Base-by-base conservation (phyloP, 2,329 filamentous ascomycete species). In the Dactylella cylindrospora region DNA sequence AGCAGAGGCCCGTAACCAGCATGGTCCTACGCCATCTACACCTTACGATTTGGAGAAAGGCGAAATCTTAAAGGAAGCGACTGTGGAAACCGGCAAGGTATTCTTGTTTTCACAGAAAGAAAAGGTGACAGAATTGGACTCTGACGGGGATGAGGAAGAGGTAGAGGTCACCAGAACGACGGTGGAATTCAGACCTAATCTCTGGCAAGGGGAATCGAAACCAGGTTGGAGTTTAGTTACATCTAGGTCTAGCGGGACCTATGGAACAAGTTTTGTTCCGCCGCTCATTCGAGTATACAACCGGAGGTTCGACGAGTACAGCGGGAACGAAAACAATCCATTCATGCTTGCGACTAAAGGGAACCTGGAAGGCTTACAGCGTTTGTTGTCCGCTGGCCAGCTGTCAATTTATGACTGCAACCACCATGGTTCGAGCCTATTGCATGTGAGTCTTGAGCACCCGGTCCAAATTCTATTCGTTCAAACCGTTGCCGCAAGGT, bases 401-500 rank as follows among this genome's bases (percentile, higher is more conserved):
- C 22, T 31, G 8, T 53, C 47, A 1, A 15, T 62, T 5, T 62
- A 53, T 35, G 55, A 62, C 29, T 13, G 39, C 15, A 19, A 62
- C 15, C 12, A 54, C 8, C 5, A 33, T 20, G 55, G 55, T 1
- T 36, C 17, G n/a, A 62, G 40, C 23, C 19, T 62, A 17, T 28
- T 62, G 13, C 55, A 62, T 9, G 55, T 62, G 49, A 49, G 47
- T 49, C 23, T 23, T 9, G n/a, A n/a, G n/a, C n/a, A n/a, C n/a
- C n/a, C n/a, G n/a, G n/a, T n/a, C n/a, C n/a, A n/a, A n/a, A n/a
- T n/a, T 35, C 35, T 39, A 39, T 3, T 5, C 9, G 7, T 39
- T 39, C 15, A 5, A 19, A 12, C 23, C 13, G 12, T 3, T 35
- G 23, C 31, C 20, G 13, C 31, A 35, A 22, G 35, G n/a, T n/a